These are phyloP conservation scores for Oryza officinalis DNA, from an alignment of 176 grass and related monocot species.

Conservation along the genomic window DNA sequence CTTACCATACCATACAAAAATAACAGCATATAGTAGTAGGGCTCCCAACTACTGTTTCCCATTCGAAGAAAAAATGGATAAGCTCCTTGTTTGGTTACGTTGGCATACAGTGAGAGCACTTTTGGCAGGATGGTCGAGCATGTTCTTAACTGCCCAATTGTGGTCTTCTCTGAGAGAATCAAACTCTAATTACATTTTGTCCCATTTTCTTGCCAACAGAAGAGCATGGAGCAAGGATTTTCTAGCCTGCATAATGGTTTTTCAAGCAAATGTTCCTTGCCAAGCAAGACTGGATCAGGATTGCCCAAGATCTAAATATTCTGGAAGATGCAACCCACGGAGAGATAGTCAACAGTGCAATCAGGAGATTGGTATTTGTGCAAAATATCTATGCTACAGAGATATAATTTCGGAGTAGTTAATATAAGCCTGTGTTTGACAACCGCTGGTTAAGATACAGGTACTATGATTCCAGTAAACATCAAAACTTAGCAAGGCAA, in stretches of 20 bases:
- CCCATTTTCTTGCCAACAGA: background rate
- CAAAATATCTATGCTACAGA: background rate
- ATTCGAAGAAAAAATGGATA: background rate
- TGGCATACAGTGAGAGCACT: background rate
- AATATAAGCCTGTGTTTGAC: background rate
- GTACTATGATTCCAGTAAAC: conserved; percentile 14
- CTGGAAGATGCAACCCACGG: conserved; percentile 10
- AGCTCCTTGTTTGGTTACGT: background rate
- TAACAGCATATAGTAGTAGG: conserved; percentile 1
- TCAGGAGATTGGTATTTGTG: background rate
- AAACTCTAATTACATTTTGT: background rate
- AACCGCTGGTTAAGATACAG: conserved; percentile 2
- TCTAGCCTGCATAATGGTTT: background rate
- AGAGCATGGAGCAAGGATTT: background rate
- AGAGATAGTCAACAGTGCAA: conserved; percentile 10
- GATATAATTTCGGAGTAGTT: background rate
- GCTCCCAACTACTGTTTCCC: background rate
- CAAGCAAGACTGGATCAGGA: too few relatives aligned
- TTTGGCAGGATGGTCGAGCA: background rate
- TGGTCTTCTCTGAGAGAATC: background rate
- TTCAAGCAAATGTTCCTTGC: background rate
- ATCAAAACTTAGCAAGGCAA: background rate
- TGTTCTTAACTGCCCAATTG: background rate
- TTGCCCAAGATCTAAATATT: background rate
- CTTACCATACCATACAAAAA: background rate